A percentile compares a stretch with the other conserved stretches of the same genome.
phyloP scores from a whole-genome alignment of 352 stramenopile species.

The Phytophthora aleatoria region DNA sequence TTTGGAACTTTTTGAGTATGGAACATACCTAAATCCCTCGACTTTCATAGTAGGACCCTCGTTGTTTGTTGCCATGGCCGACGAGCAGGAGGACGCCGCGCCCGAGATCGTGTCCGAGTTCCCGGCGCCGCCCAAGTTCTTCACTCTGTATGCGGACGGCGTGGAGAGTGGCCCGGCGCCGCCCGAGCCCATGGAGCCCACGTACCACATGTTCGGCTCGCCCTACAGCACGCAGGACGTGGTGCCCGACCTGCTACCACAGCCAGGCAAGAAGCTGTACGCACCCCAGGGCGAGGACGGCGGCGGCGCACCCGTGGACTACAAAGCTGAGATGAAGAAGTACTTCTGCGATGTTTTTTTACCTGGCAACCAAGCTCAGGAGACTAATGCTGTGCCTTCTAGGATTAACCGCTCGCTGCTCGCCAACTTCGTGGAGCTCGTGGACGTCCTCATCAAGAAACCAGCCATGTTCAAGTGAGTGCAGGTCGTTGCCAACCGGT shows the following conservation, averaged over 20 bases:
- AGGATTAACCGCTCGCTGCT: constrained; percentile 87
- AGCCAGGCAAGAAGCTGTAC: constrained; percentile 73
- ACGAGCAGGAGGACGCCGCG: constrained; percentile 35
- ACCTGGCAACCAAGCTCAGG: background rate
- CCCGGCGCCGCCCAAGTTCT: constrained; percentile 80
- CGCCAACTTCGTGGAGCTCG: constrained; percentile 83
- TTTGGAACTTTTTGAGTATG: too few relatives aligned
- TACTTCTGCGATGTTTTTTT: constrained; percentile 15
- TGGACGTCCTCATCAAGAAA: constrained; percentile 83
- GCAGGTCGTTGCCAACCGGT: background rate
- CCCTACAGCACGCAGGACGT: constrained; percentile 84
- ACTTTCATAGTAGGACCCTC: too few relatives aligned
- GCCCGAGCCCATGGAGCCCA: constrained; percentile 73
- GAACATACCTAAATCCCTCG: too few relatives aligned
- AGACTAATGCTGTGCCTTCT: constrained; percentile 4
- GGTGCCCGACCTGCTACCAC: constrained; percentile 72
- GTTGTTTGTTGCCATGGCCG: background rate
- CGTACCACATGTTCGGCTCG: constrained; percentile 88
- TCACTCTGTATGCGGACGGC: constrained; percentile 71
- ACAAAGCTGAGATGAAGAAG: constrained; percentile 86
- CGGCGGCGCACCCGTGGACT: constrained; percentile 45
- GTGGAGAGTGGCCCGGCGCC: constrained; percentile 52
- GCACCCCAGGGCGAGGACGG: constrained; percentile 23
- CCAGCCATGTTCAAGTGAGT: constrained; percentile 84
- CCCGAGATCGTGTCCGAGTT: constrained; percentile 88